Conservation (phyloP, 805 yeast genomes). For the Zygotorulaspora sp. region DNA sequence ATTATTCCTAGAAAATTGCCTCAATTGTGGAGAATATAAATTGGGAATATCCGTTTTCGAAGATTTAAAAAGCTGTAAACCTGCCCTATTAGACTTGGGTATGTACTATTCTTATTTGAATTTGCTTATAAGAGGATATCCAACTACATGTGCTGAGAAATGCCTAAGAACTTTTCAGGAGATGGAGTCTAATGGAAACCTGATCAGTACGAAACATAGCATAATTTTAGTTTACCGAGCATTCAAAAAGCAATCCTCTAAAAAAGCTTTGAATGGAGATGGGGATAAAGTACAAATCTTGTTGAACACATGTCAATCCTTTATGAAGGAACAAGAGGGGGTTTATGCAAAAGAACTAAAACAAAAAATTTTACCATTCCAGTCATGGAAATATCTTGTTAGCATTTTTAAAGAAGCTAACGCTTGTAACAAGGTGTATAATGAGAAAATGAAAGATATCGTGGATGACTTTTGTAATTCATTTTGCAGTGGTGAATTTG, state of each 20-base stretch:
- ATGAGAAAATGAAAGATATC: constrained; percentile 6
- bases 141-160: constrained; percentile 18
- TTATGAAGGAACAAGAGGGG: constrained; percentile 21
- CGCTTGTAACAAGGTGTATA: constrained; percentile 11
- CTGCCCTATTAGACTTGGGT: constrained; percentile 19
- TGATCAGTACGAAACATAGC: constrained; percentile 15
- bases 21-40: constrained; percentile 15
- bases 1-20: constrained; percentile 20
- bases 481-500: constrained; percentile 13
- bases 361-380: constrained; percentile 14
- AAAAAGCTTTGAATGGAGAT: constrained; percentile 13
- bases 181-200: constrained; percentile 12
- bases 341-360: constrained; percentile 11
- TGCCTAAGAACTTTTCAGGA: constrained; percentile 15
- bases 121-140: constrained; percentile 11
- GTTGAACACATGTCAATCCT: constrained; percentile 13
- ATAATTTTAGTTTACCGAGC: constrained; percentile 25
- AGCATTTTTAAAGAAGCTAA: constrained; percentile 19
- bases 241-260: constrained; percentile 25
- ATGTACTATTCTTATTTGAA: constrained; percentile 20
- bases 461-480: constrained; percentile 23
- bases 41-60: constrained; percentile 20
- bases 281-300: constrained; percentile 10
- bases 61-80: constrained; percentile 2
- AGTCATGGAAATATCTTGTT: constrained; percentile 29